These are phyloP conservation scores for Reutealis trisperma DNA, from an alignment of 345 rosid genomes.

Conservation along the genomic window DNA sequence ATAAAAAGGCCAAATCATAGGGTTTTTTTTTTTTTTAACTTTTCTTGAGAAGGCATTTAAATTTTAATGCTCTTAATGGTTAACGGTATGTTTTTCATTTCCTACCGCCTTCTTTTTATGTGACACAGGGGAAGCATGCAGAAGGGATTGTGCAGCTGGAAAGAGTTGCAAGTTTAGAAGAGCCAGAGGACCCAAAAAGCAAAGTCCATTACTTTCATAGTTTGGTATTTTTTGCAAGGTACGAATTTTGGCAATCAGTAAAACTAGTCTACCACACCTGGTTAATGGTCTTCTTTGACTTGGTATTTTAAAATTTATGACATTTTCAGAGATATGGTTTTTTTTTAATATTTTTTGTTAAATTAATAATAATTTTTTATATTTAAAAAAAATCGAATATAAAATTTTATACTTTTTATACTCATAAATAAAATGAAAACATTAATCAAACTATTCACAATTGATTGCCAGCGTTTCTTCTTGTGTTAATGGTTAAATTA, in stretches of 20 bases:
- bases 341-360: too few relatives aligned
- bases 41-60: too few relatives aligned
- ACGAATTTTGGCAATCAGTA: not conserved
- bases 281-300: not conserved
- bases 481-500: too few relatives aligned
- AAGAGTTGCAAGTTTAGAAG: constrained; percentile 62
- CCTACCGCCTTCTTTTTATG: not conserved
- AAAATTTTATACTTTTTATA: too few relatives aligned
- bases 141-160: constrained; percentile 77
- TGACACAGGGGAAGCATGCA: constrained; percentile 58
- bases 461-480: too few relatives aligned
- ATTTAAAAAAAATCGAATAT: too few relatives aligned
- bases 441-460: too few relatives aligned
- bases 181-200: constrained; percentile 70
- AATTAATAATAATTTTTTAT: too few relatives aligned
- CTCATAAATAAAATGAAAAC: too few relatives aligned
- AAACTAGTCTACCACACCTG: not conserved
- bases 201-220: constrained; percentile 76
- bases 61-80: not conserved
- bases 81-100: not conserved
- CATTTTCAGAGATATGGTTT: too few relatives aligned
- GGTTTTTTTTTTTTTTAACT: too few relatives aligned
- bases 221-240: constrained; percentile 72
- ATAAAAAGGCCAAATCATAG: too few relatives aligned
- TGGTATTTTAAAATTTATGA: not conserved